Evolutionary conservation across 108 stramenopile genomes (phyloP).

Genomic region (Fragilaria radians): DNA sequence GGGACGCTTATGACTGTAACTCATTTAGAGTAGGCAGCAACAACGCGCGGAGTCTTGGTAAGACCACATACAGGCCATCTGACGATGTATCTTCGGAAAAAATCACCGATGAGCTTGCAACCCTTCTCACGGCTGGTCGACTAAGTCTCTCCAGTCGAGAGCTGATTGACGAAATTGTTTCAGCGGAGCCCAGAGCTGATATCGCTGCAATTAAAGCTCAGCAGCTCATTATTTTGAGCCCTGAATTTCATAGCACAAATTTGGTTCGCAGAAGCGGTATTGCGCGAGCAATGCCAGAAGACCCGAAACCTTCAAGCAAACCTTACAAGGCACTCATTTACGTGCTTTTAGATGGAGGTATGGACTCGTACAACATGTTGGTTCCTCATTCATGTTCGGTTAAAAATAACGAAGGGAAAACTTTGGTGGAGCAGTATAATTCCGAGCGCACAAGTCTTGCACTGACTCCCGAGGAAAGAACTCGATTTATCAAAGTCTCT

Average conservation of each 20-base stretch:
- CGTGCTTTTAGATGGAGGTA: slow-evolving; percentile 40
- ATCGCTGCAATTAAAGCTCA: slow-evolving; percentile 7
- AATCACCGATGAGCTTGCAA: too few species aligned
- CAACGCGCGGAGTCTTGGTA: neutral
- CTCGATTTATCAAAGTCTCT: slow-evolving; percentile 12
- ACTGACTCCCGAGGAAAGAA: slow-evolving; percentile 3
- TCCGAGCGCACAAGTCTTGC: slow-evolving; percentile 9
- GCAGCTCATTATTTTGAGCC: too few species aligned
- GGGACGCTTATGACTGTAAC: too few species aligned
- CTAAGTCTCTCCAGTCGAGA: slow-evolving; percentile 22
- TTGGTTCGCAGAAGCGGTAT: slow-evolving; percentile 16
- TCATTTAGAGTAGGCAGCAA: too few species aligned
- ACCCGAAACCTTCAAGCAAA: slow-evolving; percentile 10
- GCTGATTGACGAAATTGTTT: slow-evolving; percentile 3
- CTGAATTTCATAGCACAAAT: slow-evolving; percentile 49
- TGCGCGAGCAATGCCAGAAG: slow-evolving; percentile 5
- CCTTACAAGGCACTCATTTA: slow-evolving; percentile 52
- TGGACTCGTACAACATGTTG: slow-evolving; percentile 45
- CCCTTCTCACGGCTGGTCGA: slow-evolving; percentile 54
- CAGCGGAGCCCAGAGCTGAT: neutral
- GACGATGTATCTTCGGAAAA: too few species aligned
- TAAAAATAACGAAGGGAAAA: too few species aligned
- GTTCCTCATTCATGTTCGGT: slow-evolving; percentile 8
- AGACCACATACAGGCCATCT: neutral
- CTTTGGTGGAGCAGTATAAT: too few species aligned